These are phyloP conservation scores for Pythium plurisporium DNA, from an alignment of 352 stramenopile species.

Conservation along the genomic window DNA sequence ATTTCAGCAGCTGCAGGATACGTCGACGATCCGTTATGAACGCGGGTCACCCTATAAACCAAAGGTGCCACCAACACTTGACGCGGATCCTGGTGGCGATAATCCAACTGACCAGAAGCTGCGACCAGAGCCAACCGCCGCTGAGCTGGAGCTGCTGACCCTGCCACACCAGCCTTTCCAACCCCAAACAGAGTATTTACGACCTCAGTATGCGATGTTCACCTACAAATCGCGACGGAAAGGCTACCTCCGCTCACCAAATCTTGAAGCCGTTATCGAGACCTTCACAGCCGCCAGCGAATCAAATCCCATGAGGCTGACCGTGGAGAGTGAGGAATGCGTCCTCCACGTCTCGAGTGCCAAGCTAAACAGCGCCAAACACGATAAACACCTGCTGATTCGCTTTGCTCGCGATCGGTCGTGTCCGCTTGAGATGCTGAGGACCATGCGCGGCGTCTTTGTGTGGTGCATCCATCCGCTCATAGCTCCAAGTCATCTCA, in stretches of 20 bases:
- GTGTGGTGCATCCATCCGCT: constrained; percentile 33
- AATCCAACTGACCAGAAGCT: neutral
- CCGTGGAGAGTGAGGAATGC: constrained; percentile 30
- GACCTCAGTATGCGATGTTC: constrained; percentile 43
- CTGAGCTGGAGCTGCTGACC: constrained; percentile 9
- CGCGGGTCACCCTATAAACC: neutral
- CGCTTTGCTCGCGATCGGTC: constrained; percentile 36
- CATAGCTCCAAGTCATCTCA: neutral
- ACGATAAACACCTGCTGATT: constrained; percentile 12
- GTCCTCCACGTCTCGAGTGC: constrained; percentile 34
- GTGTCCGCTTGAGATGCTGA: constrained; percentile 29
- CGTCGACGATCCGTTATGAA: constrained; percentile 28
- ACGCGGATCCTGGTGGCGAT: neutral
- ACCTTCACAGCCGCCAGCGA: neutral
- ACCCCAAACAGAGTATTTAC: constrained; percentile 39
- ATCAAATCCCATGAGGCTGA: constrained; percentile 19
- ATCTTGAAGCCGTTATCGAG: constrained; percentile 8
- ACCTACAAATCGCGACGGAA: constrained; percentile 23
- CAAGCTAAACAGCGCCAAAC: neutral
- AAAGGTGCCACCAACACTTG: neutral
- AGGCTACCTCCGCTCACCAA: constrained; percentile 31
- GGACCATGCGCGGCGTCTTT: constrained; percentile 29
- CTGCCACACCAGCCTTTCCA: constrained; percentile 29
- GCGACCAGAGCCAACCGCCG: constrained; percentile 8
- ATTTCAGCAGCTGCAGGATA: constrained; percentile 51